A percentile compares a stretch with the other conserved stretches of the same genome.
Evolutionary conservation across 305 asterid genomes (phyloP).

Genomic region (Euphrasia arctica): DNA sequence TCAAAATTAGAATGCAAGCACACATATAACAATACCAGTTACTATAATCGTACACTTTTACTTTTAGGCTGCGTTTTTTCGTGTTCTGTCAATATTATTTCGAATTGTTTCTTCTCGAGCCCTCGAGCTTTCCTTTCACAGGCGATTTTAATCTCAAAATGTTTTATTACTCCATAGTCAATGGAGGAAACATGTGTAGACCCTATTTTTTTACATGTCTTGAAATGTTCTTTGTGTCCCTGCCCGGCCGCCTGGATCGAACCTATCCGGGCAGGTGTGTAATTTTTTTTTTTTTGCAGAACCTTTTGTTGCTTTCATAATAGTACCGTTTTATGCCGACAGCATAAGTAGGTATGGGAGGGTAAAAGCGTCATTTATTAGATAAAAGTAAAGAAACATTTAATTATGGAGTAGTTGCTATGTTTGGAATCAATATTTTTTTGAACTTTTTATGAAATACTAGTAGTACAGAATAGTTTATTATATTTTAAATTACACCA

Average conservation of each 20-base stretch:
- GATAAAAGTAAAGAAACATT: no score
- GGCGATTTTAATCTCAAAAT: neutral
- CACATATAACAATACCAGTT: neutral
- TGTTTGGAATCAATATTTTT: no score
- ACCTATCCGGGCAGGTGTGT: neutral
- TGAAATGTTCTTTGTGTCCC: no score
- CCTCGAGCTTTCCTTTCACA: neutral
- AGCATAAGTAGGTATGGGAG: no score
- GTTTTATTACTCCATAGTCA: slow-evolving; percentile 26
- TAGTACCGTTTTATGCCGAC: neutral
- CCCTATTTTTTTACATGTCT: slow-evolving; percentile 1
- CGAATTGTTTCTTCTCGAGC: neutral
- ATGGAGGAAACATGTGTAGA: slow-evolving; percentile 32
- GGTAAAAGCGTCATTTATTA: no score
- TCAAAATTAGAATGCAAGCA: no score
- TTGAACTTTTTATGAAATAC: no score
- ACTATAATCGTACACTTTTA: neutral
- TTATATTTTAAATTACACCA: no score
- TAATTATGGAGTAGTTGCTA: no score
- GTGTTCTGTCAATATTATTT: neutral
- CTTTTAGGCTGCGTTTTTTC: neutral
- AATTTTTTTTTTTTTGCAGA: no score
- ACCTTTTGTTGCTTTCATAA: neutral
- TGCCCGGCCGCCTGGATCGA: no score
- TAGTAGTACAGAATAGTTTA: no score